Conservation (phyloP, 768 basidiomycete genomes). For the Pholiota conissans region DNA sequence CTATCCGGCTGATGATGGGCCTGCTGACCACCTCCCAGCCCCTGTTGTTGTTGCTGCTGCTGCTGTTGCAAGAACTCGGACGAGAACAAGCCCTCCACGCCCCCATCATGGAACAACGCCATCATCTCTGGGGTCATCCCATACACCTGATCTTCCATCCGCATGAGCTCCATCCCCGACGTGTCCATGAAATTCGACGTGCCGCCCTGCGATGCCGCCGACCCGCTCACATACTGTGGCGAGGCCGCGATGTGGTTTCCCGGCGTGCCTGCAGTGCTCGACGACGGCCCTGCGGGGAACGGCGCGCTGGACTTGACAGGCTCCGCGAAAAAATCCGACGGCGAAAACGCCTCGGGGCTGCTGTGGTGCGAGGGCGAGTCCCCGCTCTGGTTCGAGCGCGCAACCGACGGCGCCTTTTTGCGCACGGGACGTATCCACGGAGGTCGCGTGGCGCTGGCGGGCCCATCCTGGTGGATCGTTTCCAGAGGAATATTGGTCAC, state of each 20-base stretch:
- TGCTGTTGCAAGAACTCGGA: slow-evolving; percentile 26
- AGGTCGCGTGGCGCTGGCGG: slow-evolving; percentile 52
- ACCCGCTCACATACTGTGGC: slow-evolving; percentile 15
- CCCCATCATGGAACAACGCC: slow-evolving; percentile 56
- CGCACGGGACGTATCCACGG: slow-evolving; percentile 91
- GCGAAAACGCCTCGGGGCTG: slow-evolving; percentile 68
- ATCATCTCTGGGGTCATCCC: slow-evolving; percentile 59
- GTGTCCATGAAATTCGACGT: slow-evolving; percentile 36
- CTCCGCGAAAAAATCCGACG: slow-evolving; percentile 64
- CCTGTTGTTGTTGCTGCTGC: slow-evolving; percentile 13
- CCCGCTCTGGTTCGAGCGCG: slow-evolving; percentile 43
- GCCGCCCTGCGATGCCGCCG: slow-evolving; percentile 7
- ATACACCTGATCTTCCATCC: slow-evolving; percentile 51
- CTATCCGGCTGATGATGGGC: slow-evolving; percentile 1
- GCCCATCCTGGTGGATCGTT: slow-evolving; percentile 51
- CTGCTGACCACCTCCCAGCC: slow-evolving; percentile 6
- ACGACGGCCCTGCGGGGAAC: slow-evolving; percentile 22
- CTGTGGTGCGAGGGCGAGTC: slow-evolving; percentile 49
- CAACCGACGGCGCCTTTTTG: slow-evolving; percentile 61
- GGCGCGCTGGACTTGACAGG: slow-evolving; percentile 29
- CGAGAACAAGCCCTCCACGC: slow-evolving; percentile 37
- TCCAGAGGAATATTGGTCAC: slow-evolving; percentile 89
- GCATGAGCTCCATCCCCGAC: slow-evolving; percentile 42
- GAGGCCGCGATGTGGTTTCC: slow-evolving; percentile 15
- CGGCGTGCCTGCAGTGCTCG: slow-evolving; percentile 14